A percentile compares a stretch with the other conserved stretches of the same genome.
phyloP scores from a whole-genome alignment of 2,329 filamentous ascomycete species.

The Exophiala sp. region DNA sequence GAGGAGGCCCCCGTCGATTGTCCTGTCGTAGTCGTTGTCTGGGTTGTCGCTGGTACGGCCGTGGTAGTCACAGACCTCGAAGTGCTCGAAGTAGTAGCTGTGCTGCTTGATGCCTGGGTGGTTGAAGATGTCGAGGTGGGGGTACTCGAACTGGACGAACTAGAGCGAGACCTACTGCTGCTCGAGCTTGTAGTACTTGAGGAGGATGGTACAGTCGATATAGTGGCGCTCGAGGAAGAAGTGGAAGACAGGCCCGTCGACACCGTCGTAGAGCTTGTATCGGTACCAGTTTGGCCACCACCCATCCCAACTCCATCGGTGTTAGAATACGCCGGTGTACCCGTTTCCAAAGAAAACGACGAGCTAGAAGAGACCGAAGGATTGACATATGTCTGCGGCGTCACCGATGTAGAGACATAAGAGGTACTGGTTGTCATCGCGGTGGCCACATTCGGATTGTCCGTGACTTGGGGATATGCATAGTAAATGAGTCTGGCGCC shows the following conservation, averaged over 20 bases:
- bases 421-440: constrained; percentile 10
- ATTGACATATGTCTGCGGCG: constrained; percentile 19
- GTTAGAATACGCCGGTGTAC: constrained; percentile 11
- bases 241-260: not conserved
- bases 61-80: constrained; percentile 32
- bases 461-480: constrained; percentile 24
- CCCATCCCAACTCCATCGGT: constrained; percentile 15
- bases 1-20: not conserved
- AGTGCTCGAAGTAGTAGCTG: constrained; percentile 34
- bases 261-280: not conserved
- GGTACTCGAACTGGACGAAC: not conserved
- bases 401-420: constrained; percentile 18
- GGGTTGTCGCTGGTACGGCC: not conserved
- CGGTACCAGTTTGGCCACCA: not conserved
- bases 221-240: not conserved
- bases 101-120: not conserved
- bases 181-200: not conserved
- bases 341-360: constrained; percentile 10
- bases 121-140: not conserved
- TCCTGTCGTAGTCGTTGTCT: not conserved
- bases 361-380: constrained; percentile 5
- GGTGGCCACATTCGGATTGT: constrained; percentile 16
- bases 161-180: not conserved
- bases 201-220: not conserved
- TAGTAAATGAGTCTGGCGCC: constrained; percentile 24